Percentiles rank a stretch among this genome's conserved stretches.
Conservation (phyloP, 805 yeast species). For the Candida palmyrensis region DNA sequence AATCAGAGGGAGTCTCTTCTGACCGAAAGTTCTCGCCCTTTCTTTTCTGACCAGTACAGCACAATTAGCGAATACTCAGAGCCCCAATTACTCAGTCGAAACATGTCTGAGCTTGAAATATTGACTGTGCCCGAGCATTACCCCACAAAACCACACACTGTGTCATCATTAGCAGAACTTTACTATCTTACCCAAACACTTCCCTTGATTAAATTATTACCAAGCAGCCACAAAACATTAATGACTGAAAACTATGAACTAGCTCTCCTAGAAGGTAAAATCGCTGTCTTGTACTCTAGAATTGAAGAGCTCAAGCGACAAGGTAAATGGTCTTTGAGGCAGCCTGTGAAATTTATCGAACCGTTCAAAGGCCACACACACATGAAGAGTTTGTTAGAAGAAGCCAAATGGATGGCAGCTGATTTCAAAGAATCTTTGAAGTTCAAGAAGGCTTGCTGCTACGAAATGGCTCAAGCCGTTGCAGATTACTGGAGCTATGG, state of each 20-base stretch:
- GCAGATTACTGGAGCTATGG: constrained; percentile 78
- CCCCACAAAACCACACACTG: constrained; percentile 35
- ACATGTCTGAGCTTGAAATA: constrained; percentile 28
- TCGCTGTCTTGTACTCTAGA: constrained; percentile 82
- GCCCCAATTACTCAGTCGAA: constrained; percentile 3
- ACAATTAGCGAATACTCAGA: neutral
- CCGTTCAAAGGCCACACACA: constrained; percentile 50
- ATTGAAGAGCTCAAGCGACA: constrained; percentile 88
- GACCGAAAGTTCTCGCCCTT: too few relatives aligned
- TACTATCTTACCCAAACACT: constrained; percentile 84
- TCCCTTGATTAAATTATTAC: constrained; percentile 75
- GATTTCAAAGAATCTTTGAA: constrained; percentile 71
- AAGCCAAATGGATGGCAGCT: constrained; percentile 77
- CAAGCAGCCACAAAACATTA: constrained; percentile 80
- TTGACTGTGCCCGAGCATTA: constrained; percentile 38
- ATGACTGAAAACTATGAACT: constrained; percentile 82
- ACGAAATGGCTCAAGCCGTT: constrained; percentile 65
- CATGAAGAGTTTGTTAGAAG: constrained; percentile 71
- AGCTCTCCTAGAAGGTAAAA: constrained; percentile 83
- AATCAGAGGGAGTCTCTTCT: neutral
- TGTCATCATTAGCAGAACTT: constrained; percentile 72
- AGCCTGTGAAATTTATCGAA: constrained; percentile 66
- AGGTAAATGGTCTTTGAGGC: constrained; percentile 87
- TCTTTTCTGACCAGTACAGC: too few relatives aligned
- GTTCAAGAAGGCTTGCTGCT: constrained; percentile 65